These are phyloP conservation scores for Asterella californica DNA, from an alignment of 225 moss, liverwort and hornwort species.

Conservation along the genomic window DNA sequence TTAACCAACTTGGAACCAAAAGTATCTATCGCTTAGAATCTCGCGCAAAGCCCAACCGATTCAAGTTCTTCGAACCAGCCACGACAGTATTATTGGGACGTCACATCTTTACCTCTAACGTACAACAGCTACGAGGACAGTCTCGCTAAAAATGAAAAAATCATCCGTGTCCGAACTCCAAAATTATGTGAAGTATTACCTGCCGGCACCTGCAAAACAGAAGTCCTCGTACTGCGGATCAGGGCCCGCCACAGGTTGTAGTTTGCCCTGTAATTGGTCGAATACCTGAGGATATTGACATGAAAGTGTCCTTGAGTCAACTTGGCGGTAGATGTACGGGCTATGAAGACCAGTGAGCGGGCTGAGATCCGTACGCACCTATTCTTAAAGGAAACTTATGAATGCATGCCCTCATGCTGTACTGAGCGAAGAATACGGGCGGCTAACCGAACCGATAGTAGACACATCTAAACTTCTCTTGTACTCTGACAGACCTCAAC, in stretches of 20 bases:
- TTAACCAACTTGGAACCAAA: not conserved
- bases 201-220: conserved; percentile 82
- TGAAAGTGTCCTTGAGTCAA: not conserved
- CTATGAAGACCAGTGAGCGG: not conserved
- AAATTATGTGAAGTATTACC: conserved; percentile 30
- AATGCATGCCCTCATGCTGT: not conserved
- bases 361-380: not conserved
- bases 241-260: conserved; percentile 70
- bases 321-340: not conserved
- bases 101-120: not conserved
- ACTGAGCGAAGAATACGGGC: not conserved
- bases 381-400: not conserved
- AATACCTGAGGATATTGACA: conserved; percentile 45
- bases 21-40: not conserved
- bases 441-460: not conserved
- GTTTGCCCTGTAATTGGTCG: conserved; percentile 46
- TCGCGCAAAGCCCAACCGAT: not conserved
- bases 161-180: not conserved
- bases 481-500: not conserved
- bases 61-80: not conserved
- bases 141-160: not conserved
- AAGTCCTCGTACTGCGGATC: conserved; percentile 76
- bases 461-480: not conserved
- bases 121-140: not conserved
- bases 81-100: not conserved